A percentile compares a stretch with the other conserved stretches of the same genome.
Evolutionary conservation across 73 alveolate genomes (phyloP).

Genomic region (Paramecium pentaurelia): DNA sequence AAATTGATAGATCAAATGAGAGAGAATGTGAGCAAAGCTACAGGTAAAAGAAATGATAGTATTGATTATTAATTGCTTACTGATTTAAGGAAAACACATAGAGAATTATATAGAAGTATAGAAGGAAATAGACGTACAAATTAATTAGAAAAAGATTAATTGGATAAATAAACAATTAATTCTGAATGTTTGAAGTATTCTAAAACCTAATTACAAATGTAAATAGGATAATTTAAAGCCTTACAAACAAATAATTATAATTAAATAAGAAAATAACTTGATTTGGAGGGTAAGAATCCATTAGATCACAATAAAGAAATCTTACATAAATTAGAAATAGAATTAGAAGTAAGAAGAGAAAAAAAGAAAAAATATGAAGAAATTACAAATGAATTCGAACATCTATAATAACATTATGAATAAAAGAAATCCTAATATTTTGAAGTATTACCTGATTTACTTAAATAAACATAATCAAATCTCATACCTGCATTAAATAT

Average conservation of each 20-base stretch:
- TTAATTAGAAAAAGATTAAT: background rate
- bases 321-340: background rate
- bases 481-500: background rate
- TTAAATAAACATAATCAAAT: background rate
- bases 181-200: slow-evolving; percentile 7
- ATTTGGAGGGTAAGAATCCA: background rate
- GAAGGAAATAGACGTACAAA: background rate
- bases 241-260: background rate
- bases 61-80: background rate
- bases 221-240: background rate
- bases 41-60: slow-evolving; percentile 27
- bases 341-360: background rate
- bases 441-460: background rate
- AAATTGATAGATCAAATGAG: slow-evolving; percentile 1
- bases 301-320: background rate
- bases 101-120: slow-evolving; percentile 1
- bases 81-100: slow-evolving; percentile 25
- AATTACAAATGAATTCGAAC: background rate
- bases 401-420: background rate
- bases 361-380: slow-evolving; percentile 7
- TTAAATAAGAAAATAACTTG: background rate
- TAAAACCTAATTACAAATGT: background rate
- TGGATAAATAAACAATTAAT: background rate
- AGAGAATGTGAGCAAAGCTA: background rate
- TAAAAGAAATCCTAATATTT: background rate